phyloP scores from a whole-genome alignment of 2,329 filamentous ascomycete species.

The Didymella lethalis region DNA sequence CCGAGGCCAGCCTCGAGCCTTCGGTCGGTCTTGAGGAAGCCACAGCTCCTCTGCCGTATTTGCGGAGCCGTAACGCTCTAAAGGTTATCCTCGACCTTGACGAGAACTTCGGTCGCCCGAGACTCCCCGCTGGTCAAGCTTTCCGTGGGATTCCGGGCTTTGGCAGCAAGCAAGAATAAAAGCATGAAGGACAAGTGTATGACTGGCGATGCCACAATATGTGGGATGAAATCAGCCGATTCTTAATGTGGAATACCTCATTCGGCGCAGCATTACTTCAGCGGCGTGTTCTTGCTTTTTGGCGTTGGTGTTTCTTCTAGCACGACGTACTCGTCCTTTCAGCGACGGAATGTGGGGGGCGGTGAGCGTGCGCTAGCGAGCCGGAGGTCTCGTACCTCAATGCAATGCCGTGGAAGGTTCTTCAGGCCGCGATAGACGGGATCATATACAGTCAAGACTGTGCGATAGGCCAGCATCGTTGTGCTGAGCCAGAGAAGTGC shows the following conservation, averaged over 20 bases:
- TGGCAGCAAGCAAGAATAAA: conserved; percentile 43
- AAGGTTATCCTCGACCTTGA: conserved; percentile 96
- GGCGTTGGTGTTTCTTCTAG: conserved; percentile 29
- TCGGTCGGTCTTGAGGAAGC: conserved; percentile 70
- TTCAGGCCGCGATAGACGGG: conserved; percentile 27
- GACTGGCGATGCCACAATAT: conserved; percentile 28
- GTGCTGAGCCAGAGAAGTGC: conserved; percentile 11
- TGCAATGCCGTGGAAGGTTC: conserved; percentile 22
- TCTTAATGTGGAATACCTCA: conserved; percentile 30
- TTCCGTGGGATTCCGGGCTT: conserved; percentile 50
- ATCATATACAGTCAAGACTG: conserved; percentile 28
- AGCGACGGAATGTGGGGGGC: conserved; percentile 27
- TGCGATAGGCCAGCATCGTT: conserved; percentile 30
- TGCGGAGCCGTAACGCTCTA: conserved; percentile 84
- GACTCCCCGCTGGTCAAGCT: conserved; percentile 58
- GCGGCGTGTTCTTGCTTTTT: conserved; percentile 40
- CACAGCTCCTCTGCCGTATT: conserved; percentile 69
- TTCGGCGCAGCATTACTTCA: conserved; percentile 35
- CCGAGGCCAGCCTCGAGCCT: conserved; percentile 64
- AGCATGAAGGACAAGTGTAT: conserved; percentile 21
- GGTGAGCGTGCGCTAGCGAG: conserved; percentile 17
- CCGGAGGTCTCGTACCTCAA: conserved; percentile 29
- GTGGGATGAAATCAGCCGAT: conserved; percentile 45
- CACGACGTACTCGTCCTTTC: conserved; percentile 27
- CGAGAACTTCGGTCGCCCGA: conserved; percentile 84